Evolutionary conservation across 768 basidiomycete species (phyloP), one percentile per base, ranked within the genome.

Genomic region (Megacollybia marginata): DNA sequence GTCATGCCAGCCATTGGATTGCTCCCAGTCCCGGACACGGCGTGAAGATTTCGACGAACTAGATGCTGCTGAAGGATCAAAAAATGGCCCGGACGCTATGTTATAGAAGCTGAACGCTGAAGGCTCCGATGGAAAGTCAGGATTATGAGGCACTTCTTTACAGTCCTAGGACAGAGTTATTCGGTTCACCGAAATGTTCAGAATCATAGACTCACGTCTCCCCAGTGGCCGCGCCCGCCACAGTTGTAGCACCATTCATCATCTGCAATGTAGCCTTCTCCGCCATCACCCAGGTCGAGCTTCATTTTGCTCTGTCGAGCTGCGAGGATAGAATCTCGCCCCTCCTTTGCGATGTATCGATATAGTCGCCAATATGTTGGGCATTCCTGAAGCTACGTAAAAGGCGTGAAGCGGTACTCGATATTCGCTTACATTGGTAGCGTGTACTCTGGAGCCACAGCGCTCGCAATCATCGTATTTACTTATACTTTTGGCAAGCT

Each of bases 241-340:
- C 89, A 92, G 55, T 86, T 87, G 60, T 89, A 88, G 62, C 89
- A 92, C 85, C 85, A 91, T 55, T 79, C 71, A 58, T 88, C 86
- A 33, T 65, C 63, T 5, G 77, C 84, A 48, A 91, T 82, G 62
- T 85, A 89, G 6, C 83, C 86, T 62, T 90, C 89, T 9, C 88
- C 85, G 12, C 89, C 88, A 49, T 82, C 59, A 10, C 88, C 86
- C 7, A 88, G 64, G 11, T 60, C 58, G 6, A 82, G 59, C 4
- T 67, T 60, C 40, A 69, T 74, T 59, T 75, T 85, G 23, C 68
- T 61, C 52, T 75, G 71, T 31, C 87, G 79, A 16, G 52, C 56
- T 15, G 61, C 58, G 2, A 84, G 62, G 38, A 74, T 75, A 6
- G 57, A 52, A 10, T 62, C 59, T 31, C 77, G 77, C 42, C 78